Evolutionary conservation across 2,329 filamentous ascomycete genomes (phyloP).

Genomic region (Diaporthe citriasiana): DNA sequence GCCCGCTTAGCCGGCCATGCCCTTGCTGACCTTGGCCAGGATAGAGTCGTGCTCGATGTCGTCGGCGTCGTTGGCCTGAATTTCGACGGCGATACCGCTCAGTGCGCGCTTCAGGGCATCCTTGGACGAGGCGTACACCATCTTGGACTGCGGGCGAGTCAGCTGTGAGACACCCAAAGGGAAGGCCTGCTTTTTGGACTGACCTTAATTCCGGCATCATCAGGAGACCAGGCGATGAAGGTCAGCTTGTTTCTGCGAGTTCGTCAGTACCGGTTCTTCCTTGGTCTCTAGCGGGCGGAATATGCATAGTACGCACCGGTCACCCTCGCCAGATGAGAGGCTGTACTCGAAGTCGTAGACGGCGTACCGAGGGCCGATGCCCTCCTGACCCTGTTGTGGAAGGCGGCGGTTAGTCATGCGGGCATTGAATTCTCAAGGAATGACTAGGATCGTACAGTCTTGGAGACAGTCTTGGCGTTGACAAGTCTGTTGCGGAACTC

Average conservation of each 20-base stretch:
- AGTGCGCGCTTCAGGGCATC: slow-evolving; percentile 86
- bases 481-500: slow-evolving; percentile 83
- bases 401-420: slow-evolving; percentile 33
- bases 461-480: slow-evolving; percentile 79
- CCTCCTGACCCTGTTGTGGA: slow-evolving; percentile 63
- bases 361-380: slow-evolving; percentile 82
- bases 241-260: slow-evolving; percentile 78
- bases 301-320: slow-evolving; percentile 64
- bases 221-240: slow-evolving; percentile 85
- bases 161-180: slow-evolving; percentile 39
- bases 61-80: slow-evolving; percentile 87
- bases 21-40: slow-evolving; percentile 76
- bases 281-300: slow-evolving; percentile 39
- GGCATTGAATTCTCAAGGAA: slow-evolving; percentile 31
- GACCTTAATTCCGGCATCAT: slow-evolving; percentile 85
- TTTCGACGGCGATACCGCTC: slow-evolving; percentile 80
- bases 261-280: slow-evolving; percentile 34
- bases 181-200: slow-evolving; percentile 48
- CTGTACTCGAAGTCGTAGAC: slow-evolving; percentile 89
- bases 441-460: slow-evolving; percentile 65
- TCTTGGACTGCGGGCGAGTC: slow-evolving; percentile 74
- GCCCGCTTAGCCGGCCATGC: slow-evolving; percentile 57
- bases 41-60: slow-evolving; percentile 85
- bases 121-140: slow-evolving; percentile 92
- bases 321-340: slow-evolving; percentile 79